phyloP scores from a whole-genome alignment of 2,329 filamentous ascomycete species.

The Penicillium occitanis region DNA sequence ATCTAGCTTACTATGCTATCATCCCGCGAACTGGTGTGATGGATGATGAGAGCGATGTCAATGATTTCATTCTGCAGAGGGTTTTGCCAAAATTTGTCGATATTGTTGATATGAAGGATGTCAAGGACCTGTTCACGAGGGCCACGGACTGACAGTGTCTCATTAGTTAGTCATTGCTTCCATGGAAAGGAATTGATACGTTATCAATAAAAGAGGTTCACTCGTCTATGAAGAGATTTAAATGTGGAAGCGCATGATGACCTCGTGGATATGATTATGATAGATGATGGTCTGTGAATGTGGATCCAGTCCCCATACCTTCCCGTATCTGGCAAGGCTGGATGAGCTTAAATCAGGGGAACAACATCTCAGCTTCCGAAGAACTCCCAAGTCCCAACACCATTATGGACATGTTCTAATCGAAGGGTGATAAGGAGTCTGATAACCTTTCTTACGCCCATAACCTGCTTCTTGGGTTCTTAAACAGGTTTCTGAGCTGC shows the following conservation, averaged over 20 bases:
- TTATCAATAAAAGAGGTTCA: neutral
- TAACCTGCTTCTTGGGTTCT: neutral
- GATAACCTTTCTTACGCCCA: neutral
- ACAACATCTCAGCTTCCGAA: neutral
- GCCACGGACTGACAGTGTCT: neutral
- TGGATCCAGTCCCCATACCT: slow-evolving; percentile 5
- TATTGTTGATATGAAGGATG: neutral
- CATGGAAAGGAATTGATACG: neutral
- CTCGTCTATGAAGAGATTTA: neutral
- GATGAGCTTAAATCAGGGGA: slow-evolving; percentile 16
- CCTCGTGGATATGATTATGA: neutral
- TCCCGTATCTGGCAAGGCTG: slow-evolving; percentile 8
- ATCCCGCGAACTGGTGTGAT: slow-evolving; percentile 5
- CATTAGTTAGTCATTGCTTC: neutral
- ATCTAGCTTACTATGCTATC: neutral
- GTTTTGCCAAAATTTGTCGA: neutral
- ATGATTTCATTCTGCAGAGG: neutral
- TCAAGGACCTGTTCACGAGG: neutral
- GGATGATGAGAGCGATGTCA: neutral
- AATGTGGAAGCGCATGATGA: neutral
- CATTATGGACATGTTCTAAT: neutral
- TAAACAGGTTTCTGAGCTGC: slow-evolving; percentile 3
- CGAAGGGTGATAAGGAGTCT: neutral
- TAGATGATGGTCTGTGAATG: slow-evolving; percentile 5
- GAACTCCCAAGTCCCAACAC: neutral